Conservation (phyloP, 2,329 filamentous ascomycete species). For the Apiospora sp. region DNA sequence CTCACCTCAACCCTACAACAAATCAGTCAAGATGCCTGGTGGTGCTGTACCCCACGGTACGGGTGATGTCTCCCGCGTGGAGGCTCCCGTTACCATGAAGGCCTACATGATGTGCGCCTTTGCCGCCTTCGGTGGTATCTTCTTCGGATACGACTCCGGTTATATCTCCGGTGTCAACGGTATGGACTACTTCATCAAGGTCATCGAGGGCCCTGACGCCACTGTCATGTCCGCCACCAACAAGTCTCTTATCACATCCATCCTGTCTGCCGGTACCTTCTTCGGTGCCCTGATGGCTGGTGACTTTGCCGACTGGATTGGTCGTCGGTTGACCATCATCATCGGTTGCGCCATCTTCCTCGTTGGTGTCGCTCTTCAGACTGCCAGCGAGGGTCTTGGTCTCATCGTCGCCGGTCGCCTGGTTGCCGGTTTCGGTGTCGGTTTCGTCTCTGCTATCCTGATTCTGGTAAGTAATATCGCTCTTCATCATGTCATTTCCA, state of each 20-base stretch:
- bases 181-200: conserved; percentile 46
- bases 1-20: not conserved
- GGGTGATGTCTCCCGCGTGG: conserved; percentile 65
- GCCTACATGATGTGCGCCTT: conserved; percentile 76
- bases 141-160: conserved; percentile 82
- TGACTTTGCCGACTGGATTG: conserved; percentile 78
- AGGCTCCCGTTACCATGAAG: conserved; percentile 74
- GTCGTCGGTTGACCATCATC: conserved; percentile 76
- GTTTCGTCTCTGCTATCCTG: conserved; percentile 81
- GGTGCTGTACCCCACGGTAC: conserved; percentile 45
- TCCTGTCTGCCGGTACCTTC: conserved; percentile 81
- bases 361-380: conserved; percentile 73
- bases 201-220: conserved; percentile 44
- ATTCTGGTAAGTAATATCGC: conserved; percentile 57
- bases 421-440: conserved; percentile 79
- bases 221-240: conserved; percentile 49
- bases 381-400: conserved; percentile 59
- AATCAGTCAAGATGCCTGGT: conserved; percentile 38
- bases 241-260: conserved; percentile 72
- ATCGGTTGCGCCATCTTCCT: conserved; percentile 76
- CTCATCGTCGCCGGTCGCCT: conserved; percentile 77
- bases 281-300: conserved; percentile 80
- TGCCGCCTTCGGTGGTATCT: conserved; percentile 75
- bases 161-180: conserved; percentile 50
- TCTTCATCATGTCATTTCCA: not conserved